Evolutionary conservation across 202 grass and related monocot species (phyloP).

Genomic region (Eragrostis tef): DNA sequence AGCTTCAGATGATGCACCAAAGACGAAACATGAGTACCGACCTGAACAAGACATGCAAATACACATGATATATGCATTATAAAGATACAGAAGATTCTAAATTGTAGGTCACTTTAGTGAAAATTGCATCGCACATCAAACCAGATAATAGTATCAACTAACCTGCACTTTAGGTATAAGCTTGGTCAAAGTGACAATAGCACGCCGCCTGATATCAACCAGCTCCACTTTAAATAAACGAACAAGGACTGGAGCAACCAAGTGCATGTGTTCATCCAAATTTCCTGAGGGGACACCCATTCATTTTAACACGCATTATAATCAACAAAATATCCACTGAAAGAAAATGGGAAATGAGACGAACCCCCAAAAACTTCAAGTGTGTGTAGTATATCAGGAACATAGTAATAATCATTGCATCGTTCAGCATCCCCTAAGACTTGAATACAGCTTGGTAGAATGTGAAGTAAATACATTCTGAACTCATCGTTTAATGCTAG

Average conservation of each 20-base stretch:
- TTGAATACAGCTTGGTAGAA: conserved; percentile 95
- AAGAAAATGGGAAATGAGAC: conserved; percentile 33
- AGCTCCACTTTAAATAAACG: conserved; percentile 97
- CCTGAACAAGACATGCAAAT: conserved; percentile 57
- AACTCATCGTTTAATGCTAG: conserved; percentile 98
- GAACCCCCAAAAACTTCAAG: conserved; percentile 94
- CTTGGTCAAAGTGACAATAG: conserved; percentile 83
- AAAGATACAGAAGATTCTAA: conserved; percentile 31
- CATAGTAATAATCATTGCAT: conserved; percentile 93
- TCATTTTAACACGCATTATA: conserved; percentile 33
- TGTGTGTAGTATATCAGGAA: conserved; percentile 92
- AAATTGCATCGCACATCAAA: conserved; percentile 37
- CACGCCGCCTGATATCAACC: conserved; percentile 70
- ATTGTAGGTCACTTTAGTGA: background rate
- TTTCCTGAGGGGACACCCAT: conserved; percentile 60
- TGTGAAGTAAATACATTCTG: conserved; percentile 79
- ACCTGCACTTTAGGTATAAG: conserved; percentile 98
- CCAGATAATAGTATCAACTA: conserved; percentile 48
- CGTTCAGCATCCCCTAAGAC: conserved; percentile 94
- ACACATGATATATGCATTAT: background rate
- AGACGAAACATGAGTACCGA: conserved; percentile 91
- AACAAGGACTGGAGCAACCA: conserved; percentile 93
- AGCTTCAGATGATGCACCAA: conserved; percentile 93
- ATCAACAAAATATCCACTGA: conserved; percentile 10
- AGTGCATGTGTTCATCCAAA: conserved; percentile 97